Evolutionary conservation across 2,329 filamentous ascomycete species (phyloP).

Genomic region (Lasiodiplodia hormozganensis): DNA sequence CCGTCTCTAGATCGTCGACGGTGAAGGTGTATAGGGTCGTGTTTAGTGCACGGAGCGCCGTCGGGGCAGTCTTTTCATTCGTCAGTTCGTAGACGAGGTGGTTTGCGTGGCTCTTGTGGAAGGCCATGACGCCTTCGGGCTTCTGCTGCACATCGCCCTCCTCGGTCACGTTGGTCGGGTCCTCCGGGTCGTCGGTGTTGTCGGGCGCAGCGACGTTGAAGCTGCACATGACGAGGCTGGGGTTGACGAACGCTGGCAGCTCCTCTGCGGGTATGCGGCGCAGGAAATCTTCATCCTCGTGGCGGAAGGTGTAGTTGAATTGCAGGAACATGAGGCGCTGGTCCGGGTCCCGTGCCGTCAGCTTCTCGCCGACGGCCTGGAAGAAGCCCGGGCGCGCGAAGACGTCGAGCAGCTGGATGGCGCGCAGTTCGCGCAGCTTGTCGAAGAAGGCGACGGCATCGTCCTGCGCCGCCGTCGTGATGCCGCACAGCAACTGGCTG

Average conservation of each 20-base stretch:
- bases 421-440: conserved; percentile 43
- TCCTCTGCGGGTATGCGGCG: conserved; percentile 48
- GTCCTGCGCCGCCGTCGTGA: conserved; percentile 44
- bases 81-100: conserved; percentile 43
- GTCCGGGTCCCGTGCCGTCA: conserved; percentile 29
- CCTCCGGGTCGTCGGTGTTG: conserved; percentile 35
- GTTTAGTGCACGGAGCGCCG: conserved; percentile 47
- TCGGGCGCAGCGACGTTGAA: conserved; percentile 49
- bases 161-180: conserved; percentile 32
- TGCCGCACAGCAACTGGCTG: conserved; percentile 54
- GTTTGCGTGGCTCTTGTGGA: conserved; percentile 41
- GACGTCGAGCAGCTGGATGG: conserved; percentile 57
- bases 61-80: conserved; percentile 41
- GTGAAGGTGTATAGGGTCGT: conserved; percentile 51
- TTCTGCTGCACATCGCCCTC: conserved; percentile 37
- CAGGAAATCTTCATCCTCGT: conserved; percentile 53
- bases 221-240: conserved; percentile 46
- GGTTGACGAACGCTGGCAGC: conserved; percentile 44
- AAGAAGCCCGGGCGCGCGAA: conserved; percentile 54
- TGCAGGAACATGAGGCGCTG: conserved; percentile 53
- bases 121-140: conserved; percentile 43
- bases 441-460: conserved; percentile 54
- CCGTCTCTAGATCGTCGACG: conserved; percentile 41
- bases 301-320: conserved; percentile 55
- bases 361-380: conserved; percentile 36